Percentiles rank a stretch among this genome's conserved stretches.
Evolutionary conservation across 2,329 filamentous ascomycete genomes (phyloP).

Genomic region (Pseudopithomyces chartarum): DNA sequence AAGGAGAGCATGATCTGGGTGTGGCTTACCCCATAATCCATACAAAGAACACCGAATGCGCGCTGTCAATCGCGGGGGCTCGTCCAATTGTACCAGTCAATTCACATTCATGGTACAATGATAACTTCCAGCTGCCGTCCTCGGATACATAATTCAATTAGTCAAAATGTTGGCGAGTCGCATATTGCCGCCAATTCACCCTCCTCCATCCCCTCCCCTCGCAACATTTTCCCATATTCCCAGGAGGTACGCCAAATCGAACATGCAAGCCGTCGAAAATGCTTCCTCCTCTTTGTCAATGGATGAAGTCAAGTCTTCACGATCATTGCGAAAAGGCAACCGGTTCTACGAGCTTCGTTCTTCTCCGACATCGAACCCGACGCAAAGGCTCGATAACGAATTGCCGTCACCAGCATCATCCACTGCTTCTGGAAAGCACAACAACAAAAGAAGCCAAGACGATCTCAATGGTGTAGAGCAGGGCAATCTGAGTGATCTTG

Average conservation of each 20-base stretch:
- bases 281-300: conserved; percentile 15
- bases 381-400: conserved; percentile 25
- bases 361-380: conserved; percentile 20
- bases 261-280: conserved; percentile 33
- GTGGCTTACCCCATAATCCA: conserved; percentile 32
- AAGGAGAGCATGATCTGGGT: conserved; percentile 25
- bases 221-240: conserved; percentile 42
- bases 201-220: conserved; percentile 23
- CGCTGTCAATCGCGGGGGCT: conserved; percentile 23
- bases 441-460: conserved; percentile 31
- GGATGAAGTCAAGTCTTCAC: conserved; percentile 28
- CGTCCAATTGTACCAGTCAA: conserved; percentile 26
- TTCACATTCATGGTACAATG: conserved; percentile 41
- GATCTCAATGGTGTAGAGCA: conserved; percentile 20
- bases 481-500: conserved; percentile 19
- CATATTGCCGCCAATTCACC: conserved; percentile 38
- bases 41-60: conserved; percentile 40
- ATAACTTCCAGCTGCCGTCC: conserved; percentile 36
- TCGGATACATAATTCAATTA: conserved; percentile 15
- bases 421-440: conserved; percentile 23
- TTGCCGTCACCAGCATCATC: conserved; percentile 18
- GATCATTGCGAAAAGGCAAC: conserved; percentile 35
- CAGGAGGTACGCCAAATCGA: conserved; percentile 41
- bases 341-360: conserved; percentile 33
- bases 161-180: conserved; percentile 42